phyloP scores from a whole-genome alignment of 2,329 filamentous ascomycete species.

The Calonectria pteridis region DNA sequence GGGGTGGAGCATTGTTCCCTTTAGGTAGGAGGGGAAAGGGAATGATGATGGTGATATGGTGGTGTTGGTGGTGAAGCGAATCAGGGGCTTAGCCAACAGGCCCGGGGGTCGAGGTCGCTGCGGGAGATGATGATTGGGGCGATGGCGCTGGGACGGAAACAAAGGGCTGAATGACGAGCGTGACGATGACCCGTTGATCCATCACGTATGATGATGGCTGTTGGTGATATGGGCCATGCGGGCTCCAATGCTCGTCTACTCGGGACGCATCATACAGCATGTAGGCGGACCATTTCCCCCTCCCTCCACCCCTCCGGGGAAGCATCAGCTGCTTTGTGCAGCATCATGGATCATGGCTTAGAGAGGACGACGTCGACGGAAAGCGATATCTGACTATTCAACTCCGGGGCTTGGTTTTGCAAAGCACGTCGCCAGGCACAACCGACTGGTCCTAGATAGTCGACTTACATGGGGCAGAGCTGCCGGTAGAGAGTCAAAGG shows the following conservation, averaged over 20 bases:
- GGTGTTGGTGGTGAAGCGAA: conserved; percentile 12
- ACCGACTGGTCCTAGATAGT: conserved; percentile 10
- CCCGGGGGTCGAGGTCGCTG: not conserved
- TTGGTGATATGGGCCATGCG: conserved; percentile 1
- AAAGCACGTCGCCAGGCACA: not conserved
- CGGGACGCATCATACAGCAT: not conserved
- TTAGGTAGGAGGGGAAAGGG: not conserved
- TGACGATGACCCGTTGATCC: conserved; percentile 8
- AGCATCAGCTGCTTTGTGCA: not conserved
- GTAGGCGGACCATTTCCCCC: not conserved
- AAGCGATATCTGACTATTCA: conserved; percentile 1
- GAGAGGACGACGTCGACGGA: not conserved
- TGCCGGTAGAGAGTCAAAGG: conserved; percentile 16
- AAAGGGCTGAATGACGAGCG: conserved; percentile 8
- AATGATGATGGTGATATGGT: conserved; percentile 10
- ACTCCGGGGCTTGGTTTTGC: not conserved
- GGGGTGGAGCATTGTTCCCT: not conserved
- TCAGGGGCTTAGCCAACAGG: conserved; percentile 10
- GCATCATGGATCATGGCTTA: not conserved
- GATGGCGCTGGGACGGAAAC: not conserved
- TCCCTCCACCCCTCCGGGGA: not conserved
- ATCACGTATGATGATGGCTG: not conserved
- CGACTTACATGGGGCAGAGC: conserved; percentile 2
- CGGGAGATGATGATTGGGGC: not conserved
- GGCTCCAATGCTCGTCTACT: not conserved